Evolutionary conservation across 495 filamentous ascomycete genomes (phyloP), one percentile per base, ranked within the genome.

Genomic region (Penicillium desertorum): DNA sequence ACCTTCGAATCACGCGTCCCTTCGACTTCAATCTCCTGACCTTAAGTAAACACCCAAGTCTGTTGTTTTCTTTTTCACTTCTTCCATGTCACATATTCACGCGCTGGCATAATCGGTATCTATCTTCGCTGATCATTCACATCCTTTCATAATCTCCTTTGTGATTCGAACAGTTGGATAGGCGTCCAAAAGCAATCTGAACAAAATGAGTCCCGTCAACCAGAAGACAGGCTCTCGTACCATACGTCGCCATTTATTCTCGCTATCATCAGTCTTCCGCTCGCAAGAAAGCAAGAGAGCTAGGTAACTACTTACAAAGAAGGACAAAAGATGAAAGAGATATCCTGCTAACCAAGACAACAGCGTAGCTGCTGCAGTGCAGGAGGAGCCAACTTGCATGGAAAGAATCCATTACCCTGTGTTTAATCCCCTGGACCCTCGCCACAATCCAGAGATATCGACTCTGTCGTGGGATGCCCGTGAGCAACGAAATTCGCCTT

Each of bases 361-460:
- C 32, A 41, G 53, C 30, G 19, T 41, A 5, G 34, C 62, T 9
- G 52, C 49, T 17, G 43, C 62, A 36, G 45, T 45, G 59, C 25
- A 37, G 17, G 34, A 29, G 20, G 25, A 54, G 20, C 68, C 63
- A 36, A 61, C 62, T 3, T 76, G 70, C 34, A 62, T 67, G 17
- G 71, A 76, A 57, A 72, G 54, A 45, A 49, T 53, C 20, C 68
- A 73, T 46, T 77, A 76, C 51, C 74, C 74, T 1, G 51, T 77
- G 10, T 77, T 71, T 47, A 60, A 76, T 47, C 69, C 72, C 20
- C 57, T 57, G 25, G 64, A 76, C 32, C 71, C 70, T 55, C 60
- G 68, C 22, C 74, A 77, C 39, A 76, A 73, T 32, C 71, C 74
- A 20, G 22, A 63, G 8, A 19, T 32, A 14, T 17, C 45, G 3